Evolutionary conservation across 768 basidiomycete species (phyloP).

Genomic region (Hemileccinum impolitum): DNA sequence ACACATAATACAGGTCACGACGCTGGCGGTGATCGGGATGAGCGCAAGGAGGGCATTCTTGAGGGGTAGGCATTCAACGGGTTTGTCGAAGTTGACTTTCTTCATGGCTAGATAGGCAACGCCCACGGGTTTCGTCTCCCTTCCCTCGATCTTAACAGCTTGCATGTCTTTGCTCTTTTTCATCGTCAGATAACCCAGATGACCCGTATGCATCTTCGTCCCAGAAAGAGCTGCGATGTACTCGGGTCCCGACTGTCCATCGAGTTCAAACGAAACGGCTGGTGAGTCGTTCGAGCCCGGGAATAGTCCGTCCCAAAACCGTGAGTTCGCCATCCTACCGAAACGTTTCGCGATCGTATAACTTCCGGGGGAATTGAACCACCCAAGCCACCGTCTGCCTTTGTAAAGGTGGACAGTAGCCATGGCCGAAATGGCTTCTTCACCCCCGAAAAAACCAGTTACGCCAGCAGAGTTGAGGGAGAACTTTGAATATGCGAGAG

Average conservation of each 20-base stretch:
- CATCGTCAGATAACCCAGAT: conserved; percentile 27
- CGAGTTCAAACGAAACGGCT: conserved; percentile 26
- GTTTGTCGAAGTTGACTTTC: not conserved
- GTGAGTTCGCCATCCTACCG: conserved; percentile 28
- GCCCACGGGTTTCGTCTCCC: conserved; percentile 4
- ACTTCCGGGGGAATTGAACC: conserved; percentile 36
- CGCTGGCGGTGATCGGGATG: conserved; percentile 25
- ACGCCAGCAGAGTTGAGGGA: conserved; percentile 30
- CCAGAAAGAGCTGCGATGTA: conserved; percentile 32
- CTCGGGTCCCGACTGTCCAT: conserved; percentile 27
- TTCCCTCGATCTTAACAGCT: not conserved
- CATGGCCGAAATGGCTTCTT: conserved; percentile 37
- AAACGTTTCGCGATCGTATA: conserved; percentile 32
- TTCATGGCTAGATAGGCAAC: conserved; percentile 24
- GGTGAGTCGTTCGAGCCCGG: conserved; percentile 28
- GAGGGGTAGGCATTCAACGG: not conserved
- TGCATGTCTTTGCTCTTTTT: conserved; percentile 6
- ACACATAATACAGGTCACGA: conserved; percentile 23
- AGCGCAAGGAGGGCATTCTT: conserved; percentile 9
- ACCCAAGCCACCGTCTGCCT: conserved; percentile 33
- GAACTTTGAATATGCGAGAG: conserved; percentile 12
- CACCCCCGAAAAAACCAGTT: conserved; percentile 35
- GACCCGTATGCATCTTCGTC: conserved; percentile 24
- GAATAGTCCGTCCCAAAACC: conserved; percentile 33
- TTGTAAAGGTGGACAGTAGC: conserved; percentile 28